Conservation (phyloP, 148 eudicot genomes). For the Dianthus caryophyllus region DNA sequence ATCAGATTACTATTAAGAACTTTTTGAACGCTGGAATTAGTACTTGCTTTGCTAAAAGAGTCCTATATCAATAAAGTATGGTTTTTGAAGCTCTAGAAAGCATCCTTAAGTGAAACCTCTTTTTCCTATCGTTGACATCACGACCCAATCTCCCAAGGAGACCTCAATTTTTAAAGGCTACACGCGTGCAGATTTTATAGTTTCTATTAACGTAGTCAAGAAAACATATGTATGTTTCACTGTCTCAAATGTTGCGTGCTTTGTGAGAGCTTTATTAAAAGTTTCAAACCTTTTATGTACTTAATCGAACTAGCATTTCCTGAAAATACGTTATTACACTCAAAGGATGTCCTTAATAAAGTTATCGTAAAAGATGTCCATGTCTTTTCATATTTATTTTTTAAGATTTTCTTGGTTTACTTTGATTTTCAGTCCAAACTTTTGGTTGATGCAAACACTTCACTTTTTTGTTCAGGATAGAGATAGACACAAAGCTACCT, state of each 20-base stretch:
- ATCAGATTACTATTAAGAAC: no score
- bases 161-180: neutral
- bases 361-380: neutral
- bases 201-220: no score
- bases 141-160: neutral
- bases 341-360: neutral
- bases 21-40: neutral
- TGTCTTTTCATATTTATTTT: neutral
- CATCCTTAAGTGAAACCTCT: neutral
- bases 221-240: no score
- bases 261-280: neutral
- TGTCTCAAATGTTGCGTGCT: neutral
- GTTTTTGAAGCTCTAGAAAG: neutral
- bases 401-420: neutral
- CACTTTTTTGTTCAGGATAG: conserved; percentile 47
- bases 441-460: neutral
- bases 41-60: neutral
- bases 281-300: neutral
- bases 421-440: neutral
- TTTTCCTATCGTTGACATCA: neutral
- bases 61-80: neutral
- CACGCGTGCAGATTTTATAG: no score
- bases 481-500: conserved; percentile 88
- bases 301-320: neutral
- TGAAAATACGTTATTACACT: neutral